Conservation (phyloP, 1,284 basidiomycete genomes). For the Leccinum cinnamomeum region DNA sequence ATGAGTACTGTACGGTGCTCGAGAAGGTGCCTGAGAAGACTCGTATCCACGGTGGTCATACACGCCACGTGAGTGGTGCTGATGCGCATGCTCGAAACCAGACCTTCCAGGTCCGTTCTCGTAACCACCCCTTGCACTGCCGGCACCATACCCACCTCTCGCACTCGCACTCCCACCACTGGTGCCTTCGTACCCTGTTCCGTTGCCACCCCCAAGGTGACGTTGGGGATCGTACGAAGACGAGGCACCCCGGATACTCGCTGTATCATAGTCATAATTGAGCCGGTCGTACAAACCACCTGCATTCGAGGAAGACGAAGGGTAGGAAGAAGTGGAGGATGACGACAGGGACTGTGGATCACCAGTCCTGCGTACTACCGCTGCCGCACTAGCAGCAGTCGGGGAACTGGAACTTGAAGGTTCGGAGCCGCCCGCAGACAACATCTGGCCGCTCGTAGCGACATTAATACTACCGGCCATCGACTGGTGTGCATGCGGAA, state of each 20-base stretch:
- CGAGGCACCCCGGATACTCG: conserved; percentile 12
- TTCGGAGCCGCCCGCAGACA: conserved; percentile 30
- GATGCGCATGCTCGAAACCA: conserved; percentile 29
- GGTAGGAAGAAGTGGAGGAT: conserved; percentile 16
- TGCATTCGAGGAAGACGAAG: conserved; percentile 19
- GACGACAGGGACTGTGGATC: conserved; percentile 24
- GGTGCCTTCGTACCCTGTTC: conserved; percentile 20
- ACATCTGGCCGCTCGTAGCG: too few species aligned
- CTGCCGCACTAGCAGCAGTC: neutral
- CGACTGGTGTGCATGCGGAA: too few species aligned
- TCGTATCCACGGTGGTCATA: conserved; percentile 31
- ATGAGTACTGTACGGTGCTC: conserved; percentile 22
- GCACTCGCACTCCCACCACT: conserved; percentile 12
- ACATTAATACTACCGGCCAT: too few species aligned
- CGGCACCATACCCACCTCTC: conserved; percentile 26
- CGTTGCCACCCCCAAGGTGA: conserved; percentile 8
- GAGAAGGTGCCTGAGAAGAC: conserved; percentile 24
- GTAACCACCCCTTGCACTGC: conserved; percentile 22
- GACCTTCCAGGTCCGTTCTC: conserved; percentile 22
- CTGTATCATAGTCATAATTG: conserved; percentile 28
- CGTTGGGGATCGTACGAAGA: conserved; percentile 31
- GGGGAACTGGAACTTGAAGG: conserved; percentile 20
- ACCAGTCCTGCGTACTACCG: conserved; percentile 17
- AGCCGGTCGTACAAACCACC: conserved; percentile 24
- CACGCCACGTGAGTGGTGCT: conserved; percentile 23